Percentiles rank a stretch among this genome's conserved stretches.
Evolutionary conservation across 352 stramenopile species (phyloP).

Genomic region (Phytophthora tubulina): DNA sequence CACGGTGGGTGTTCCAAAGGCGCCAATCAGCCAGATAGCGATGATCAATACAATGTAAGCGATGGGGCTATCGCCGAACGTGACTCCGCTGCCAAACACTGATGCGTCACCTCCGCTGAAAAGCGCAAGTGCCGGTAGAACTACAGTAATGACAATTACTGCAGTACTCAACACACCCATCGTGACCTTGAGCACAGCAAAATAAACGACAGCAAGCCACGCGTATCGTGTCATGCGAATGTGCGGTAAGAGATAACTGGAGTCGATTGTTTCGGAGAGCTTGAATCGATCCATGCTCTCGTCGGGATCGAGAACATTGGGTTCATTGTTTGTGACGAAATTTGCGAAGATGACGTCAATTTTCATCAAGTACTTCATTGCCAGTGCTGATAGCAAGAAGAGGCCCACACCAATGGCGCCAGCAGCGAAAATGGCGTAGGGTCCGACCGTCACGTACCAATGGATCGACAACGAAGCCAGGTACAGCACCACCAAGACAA

Average conservation of each 20-base stretch:
- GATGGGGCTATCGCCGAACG: conserved; percentile 10
- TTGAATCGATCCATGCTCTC: conserved; percentile 18
- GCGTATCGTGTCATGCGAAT: conserved; percentile 12
- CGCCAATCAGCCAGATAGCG: conserved; percentile 14
- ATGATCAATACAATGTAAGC: conserved; percentile 4
- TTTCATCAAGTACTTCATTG: conserved; percentile 16
- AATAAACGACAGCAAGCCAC: conserved; percentile 14
- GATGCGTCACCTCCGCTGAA: conserved; percentile 2
- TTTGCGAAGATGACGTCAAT: conserved; percentile 17
- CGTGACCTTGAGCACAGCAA: conserved; percentile 7
- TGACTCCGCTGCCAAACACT: not conserved
- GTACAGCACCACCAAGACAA: conserved; percentile 13
- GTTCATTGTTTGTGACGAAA: not conserved
- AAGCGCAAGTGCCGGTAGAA: conserved; percentile 6
- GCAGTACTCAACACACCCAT: conserved; percentile 5
- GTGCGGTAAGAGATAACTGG: conserved; percentile 8
- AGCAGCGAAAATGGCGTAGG: conserved; percentile 12
- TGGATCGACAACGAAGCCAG: conserved; percentile 13
- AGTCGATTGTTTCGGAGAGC: conserved; percentile 15
- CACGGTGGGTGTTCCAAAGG: conserved; percentile 4
- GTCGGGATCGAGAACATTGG: conserved; percentile 4
- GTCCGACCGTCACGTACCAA: conserved; percentile 7
- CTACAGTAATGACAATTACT: conserved; percentile 7
- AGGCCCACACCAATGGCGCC: conserved; percentile 11
- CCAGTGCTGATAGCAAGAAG: conserved; percentile 3